These are phyloP conservation scores for Warburgia ugandensis DNA, from an alignment of 164 flowering plant species.

Conservation along the genomic window DNA sequence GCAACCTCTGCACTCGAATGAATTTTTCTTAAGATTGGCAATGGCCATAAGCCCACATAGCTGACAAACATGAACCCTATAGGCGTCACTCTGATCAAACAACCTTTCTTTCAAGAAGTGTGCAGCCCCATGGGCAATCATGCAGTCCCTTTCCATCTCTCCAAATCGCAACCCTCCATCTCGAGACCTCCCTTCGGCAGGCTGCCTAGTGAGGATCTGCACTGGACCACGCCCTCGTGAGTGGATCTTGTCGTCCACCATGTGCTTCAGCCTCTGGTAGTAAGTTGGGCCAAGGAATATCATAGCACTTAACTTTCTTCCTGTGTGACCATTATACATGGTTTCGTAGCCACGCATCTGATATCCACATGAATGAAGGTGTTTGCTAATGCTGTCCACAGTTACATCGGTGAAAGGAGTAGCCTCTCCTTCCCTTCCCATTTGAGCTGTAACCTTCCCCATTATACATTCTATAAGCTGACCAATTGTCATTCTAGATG, in stretches of 20 bases:
- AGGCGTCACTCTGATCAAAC: no score
- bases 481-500: no score
- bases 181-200: slow-evolving; percentile 88
- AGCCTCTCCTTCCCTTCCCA: no score
- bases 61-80: no score
- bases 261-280: slow-evolving; percentile 85
- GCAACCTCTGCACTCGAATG: slow-evolving; percentile 85
- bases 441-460: no score
- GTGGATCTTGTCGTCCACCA: slow-evolving; percentile 95
- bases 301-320: slow-evolving; percentile 63
- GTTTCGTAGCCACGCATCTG: slow-evolving; percentile 96
- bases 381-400: no score
- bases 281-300: slow-evolving; percentile 92
- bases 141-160: no score
- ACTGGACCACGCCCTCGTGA: slow-evolving; percentile 91
- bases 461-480: no score
- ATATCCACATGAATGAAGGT: slow-evolving; percentile 88
- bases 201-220: slow-evolving; percentile 89
- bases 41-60: slow-evolving; percentile 78
- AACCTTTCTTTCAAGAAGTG: no score
- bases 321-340: slow-evolving; percentile 93
- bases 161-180: no score
- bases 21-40: slow-evolving; percentile 82
- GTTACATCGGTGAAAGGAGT: no score
- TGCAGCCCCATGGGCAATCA: slow-evolving; percentile 84